Base-by-base conservation (phyloP, 495 filamentous ascomycete genomes). In the Penicillium simplicissimum region DNA sequence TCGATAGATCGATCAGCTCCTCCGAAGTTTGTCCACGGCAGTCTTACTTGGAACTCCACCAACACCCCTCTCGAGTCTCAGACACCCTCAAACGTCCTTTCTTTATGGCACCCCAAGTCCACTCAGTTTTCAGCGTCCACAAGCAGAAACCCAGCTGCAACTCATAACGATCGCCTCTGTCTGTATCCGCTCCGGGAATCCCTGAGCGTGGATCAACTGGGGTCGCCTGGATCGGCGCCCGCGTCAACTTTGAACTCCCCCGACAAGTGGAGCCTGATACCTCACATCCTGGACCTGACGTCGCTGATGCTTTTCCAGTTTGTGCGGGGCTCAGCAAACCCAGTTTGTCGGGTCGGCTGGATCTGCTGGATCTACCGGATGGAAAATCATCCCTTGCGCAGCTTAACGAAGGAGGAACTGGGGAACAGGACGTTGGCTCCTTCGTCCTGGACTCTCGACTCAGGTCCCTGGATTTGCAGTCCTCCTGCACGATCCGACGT, bases 231-330 rank as follows among this genome's bases (percentile, higher is more conserved):
- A 71, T 69, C 62, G 62, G 60, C 62, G 57, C 33, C 25, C 37
- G 38, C 23, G 58, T 52, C 38, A 58, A 58, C 59, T 53, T 52
- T 52, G 34, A 58, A 58, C 59, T 53, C 53, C 40, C 19, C 49
- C 35, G 37, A 21, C 15, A 49, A 37, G 37, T 36, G 10, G 35
- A 53, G 36, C 35, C 57, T 60, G 67, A 71, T 57, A 70, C 42
- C 62, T 71, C 69, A 71, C 62, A 71, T 69, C 60, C 31, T n/a
- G n/a, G n/a, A n/a, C n/a, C n/a, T 47, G 52, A 60, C 59, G 56
- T 55, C 52, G 47, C 38, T 52, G 63, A 62, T 49, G 21, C 42
- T 45, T 45, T 45, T 9, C 21, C 42, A 58, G 58, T 62, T 62
- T 56, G 3, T 11, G 14, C 36, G 52, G 21, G 45, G 40, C 37